These are phyloP conservation scores for Metschnikowia borealis DNA, from an alignment of 805 yeast species.

Conservation along the genomic window DNA sequence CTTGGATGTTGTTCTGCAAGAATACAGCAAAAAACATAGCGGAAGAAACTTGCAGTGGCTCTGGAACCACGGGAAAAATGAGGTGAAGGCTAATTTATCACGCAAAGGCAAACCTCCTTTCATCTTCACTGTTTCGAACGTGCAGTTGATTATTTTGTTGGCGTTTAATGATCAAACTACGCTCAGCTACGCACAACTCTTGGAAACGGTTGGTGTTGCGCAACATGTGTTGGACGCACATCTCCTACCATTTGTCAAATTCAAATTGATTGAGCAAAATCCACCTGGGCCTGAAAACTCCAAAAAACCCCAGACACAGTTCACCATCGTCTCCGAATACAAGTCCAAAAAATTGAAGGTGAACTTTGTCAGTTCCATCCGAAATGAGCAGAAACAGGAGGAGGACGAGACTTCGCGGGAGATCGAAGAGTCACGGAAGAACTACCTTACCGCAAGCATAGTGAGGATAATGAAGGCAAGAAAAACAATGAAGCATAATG, in stretches of 20 bases:
- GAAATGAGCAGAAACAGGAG: slow-evolving; percentile 63
- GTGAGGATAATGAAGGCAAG: slow-evolving; percentile 96
- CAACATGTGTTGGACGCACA: slow-evolving; percentile 67
- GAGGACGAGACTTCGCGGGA: slow-evolving; percentile 72
- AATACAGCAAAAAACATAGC: slow-evolving; percentile 70
- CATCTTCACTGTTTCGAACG: slow-evolving; percentile 73
- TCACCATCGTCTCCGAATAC: slow-evolving; percentile 74
- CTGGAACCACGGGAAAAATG: slow-evolving; percentile 93
- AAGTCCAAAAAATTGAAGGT: slow-evolving; percentile 80
- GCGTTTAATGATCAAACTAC: slow-evolving; percentile 74
- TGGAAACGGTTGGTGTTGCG: slow-evolving; percentile 65
- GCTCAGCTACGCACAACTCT: slow-evolving; percentile 56
- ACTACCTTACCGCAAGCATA: slow-evolving; percentile 85
- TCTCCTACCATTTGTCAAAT: slow-evolving; percentile 73
- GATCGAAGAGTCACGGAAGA: slow-evolving; percentile 80
- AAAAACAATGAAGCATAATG: slow-evolving; percentile 71
- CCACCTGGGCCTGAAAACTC: slow-evolving; percentile 60
- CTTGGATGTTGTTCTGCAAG: slow-evolving; percentile 59
- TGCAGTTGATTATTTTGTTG: slow-evolving; percentile 80
- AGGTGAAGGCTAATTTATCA: slow-evolving; percentile 78
- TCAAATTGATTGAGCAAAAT: slow-evolving; percentile 63
- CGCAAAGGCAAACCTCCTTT: slow-evolving; percentile 80
- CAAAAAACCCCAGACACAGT: slow-evolving; percentile 45
- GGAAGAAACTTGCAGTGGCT: slow-evolving; percentile 94
- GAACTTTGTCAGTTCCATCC: slow-evolving; percentile 63